Evolutionary conservation across 352 stramenopile genomes (phyloP).

Genomic region (Globisporangium heterothallicum): DNA sequence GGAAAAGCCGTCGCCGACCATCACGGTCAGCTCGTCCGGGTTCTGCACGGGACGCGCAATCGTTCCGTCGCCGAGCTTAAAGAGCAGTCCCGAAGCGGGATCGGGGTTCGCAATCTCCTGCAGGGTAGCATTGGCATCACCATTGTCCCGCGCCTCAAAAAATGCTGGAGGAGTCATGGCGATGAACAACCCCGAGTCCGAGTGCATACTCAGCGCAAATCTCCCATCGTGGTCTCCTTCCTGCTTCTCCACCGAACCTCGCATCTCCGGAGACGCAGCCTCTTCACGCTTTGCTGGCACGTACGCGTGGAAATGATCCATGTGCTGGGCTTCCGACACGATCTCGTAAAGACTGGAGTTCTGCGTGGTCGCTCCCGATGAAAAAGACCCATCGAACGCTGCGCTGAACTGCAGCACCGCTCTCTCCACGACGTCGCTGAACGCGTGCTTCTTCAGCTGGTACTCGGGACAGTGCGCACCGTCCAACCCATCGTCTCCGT

Average conservation of each 20-base stretch:
- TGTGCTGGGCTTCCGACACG: constrained; percentile 6
- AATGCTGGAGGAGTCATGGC: constrained; percentile 18
- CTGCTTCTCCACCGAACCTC: neutral
- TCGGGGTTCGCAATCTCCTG: constrained; percentile 13
- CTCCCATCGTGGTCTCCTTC: neutral
- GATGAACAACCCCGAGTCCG: constrained; percentile 18
- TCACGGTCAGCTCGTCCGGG: constrained; percentile 12
- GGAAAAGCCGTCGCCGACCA: constrained; percentile 20
- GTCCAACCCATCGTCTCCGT: constrained; percentile 9
- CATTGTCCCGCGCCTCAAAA: constrained; percentile 10
- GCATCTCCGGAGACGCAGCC: no score
- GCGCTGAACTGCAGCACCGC: constrained; percentile 7
- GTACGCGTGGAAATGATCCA: constrained; percentile 23
- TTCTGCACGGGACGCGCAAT: constrained; percentile 13
- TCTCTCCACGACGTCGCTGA: constrained; percentile 10
- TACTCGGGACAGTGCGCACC: constrained; percentile 8
- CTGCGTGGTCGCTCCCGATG: neutral
- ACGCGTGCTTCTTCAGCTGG: constrained; percentile 10
- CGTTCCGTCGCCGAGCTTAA: constrained; percentile 7
- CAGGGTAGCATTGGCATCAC: neutral
- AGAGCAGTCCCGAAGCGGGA: constrained; percentile 9
- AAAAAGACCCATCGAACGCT: constrained; percentile 9
- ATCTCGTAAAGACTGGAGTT: constrained; percentile 6
- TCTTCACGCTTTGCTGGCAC: neutral
- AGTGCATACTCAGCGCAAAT: constrained; percentile 19